Evolutionary conservation across 352 stramenopile species (phyloP).

Genomic region (Elongisporangium prolatum): DNA sequence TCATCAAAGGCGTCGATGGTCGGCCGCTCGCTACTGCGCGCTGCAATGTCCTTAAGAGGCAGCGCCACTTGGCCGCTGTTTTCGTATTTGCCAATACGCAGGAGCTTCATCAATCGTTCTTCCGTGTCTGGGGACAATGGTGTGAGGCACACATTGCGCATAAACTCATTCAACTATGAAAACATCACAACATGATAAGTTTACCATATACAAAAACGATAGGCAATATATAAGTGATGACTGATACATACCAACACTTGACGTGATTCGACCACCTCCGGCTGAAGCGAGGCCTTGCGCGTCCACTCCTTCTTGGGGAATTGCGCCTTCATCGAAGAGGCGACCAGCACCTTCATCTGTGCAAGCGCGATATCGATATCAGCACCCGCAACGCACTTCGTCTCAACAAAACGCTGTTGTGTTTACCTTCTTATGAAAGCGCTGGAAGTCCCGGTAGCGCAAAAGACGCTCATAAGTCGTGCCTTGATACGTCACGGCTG

Average conservation of each 20-base stretch:
- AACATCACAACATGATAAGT: neutral
- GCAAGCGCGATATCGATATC: conserved; percentile 1
- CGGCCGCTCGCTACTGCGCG: conserved; percentile 16
- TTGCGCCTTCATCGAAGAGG: conserved; percentile 12
- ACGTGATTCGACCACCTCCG: conserved; percentile 55
- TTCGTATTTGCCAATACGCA: conserved; percentile 55
- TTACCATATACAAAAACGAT: neutral
- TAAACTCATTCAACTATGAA: conserved; percentile 65
- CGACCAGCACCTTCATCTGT: conserved; percentile 31
- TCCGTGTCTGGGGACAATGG: conserved; percentile 38
- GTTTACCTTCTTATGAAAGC: conserved; percentile 32
- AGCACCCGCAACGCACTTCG: neutral
- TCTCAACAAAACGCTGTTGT: neutral
- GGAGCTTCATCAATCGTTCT: conserved; percentile 44
- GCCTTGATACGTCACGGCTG: conserved; percentile 55
- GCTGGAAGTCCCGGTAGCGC: conserved; percentile 57
- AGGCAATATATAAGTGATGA: neutral
- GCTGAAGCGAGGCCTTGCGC: conserved; percentile 38
- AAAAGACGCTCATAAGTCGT: conserved; percentile 67
- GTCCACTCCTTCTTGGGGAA: conserved; percentile 58
- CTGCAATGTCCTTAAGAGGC: conserved; percentile 14
- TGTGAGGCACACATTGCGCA: conserved; percentile 41
- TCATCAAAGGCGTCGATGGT: conserved; percentile 4
- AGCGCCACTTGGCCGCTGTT: conserved; percentile 6
- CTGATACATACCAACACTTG: conserved; percentile 50